Base-by-base conservation (phyloP, 257 asterid species). In the Capsicum rhomboideum region DNA sequence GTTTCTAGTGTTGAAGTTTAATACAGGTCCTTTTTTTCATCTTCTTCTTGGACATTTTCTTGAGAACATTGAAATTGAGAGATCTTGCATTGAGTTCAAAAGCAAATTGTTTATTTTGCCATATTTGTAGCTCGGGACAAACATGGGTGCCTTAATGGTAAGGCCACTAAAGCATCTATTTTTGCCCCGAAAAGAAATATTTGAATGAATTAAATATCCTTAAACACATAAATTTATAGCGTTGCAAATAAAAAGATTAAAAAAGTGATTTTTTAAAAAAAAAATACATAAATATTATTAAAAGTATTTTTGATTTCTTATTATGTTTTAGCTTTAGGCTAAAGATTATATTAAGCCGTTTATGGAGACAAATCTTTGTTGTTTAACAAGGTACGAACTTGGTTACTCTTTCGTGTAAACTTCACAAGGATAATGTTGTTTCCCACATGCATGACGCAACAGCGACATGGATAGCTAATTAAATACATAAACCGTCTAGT, bases 21-120 rank as follows among this genome's bases (percentile, higher is more conserved):
- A n/a, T n/a, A n/a, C n/a, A n/a, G n/a, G n/a, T n/a, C n/a, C 56
- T 44, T 67, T 78, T 58, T 52, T 44, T 63, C 44, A 44, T 18
- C 64, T 75, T 83, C 79, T 54, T 68, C 20, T 34, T 80, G 56
- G 59, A 83, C 55, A n/a, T n/a, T n/a, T n/a, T n/a, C n/a, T n/a
- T n/a, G n/a, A n/a, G n/a, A n/a, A n/a, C n/a, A 88, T 52, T 80
- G 52, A 46, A 83, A 83, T 53, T 72, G 59, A 52, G 58, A 29
- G 21, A 64, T 40, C 26, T 42, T 26, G 23, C 80, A 49, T 75
- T 2, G 80, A 75, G 23, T 46, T 75, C 16, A 10, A 75, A 23
- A 7, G 59, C 26, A 23, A 75, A 75, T 23, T 75, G 59, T 61
- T 75, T 23, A 49, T 49, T 13, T 49, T 75, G 80, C 49, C 23